Evolutionary conservation across 2,329 filamentous ascomycete species (phyloP), one percentile per base, ranked within the genome.

Genomic region (Corynespora cassiicola): DNA sequence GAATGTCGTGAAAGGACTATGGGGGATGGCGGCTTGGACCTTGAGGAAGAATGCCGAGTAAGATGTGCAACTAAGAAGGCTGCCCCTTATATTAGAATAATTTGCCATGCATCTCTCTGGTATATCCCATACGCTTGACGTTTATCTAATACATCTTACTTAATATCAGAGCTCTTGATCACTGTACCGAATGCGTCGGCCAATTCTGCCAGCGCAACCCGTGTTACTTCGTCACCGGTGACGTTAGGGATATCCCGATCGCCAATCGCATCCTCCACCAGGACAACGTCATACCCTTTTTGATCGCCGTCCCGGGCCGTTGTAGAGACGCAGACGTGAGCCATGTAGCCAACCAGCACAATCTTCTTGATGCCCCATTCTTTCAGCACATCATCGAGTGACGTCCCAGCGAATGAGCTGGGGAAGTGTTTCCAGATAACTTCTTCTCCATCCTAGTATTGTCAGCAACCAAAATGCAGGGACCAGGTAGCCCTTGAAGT

Each of bases 201-300:
- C 57, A 87, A 66, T 64, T 87, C 84, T 5, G 73, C 71, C 50
- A 87, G 63, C 4, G 50, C 52, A 36, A 63, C 65, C 27, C 71
- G 71, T 7, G 71, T 76, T 15, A 86, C 56, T 38, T 83, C 75
- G 8, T 75, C 74, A 0, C 78, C 82, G 5, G 71, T 69, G 0
- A 76, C 78, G 1, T 83, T 83, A 1, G 84, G 84, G 28, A 87
- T 85, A 58, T 86, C 75, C 7, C 85, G 66, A 61, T 87, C 84
- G 0, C 85, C 84, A 23, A 88, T 77, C 0, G 74, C 82, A 58
- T 86, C 85, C 51, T 78, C 72, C 0, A 75, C 79, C 15, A 87
- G 58, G 1, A 86, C 38, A 16, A 86, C 77, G 56, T 88, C 82
- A 55, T 82, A 86, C 0, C 82, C 85, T 21, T 74, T 69, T 61